Evolutionary conservation across 805 yeast species (phyloP).

Genomic region (Diddensiella caesifluorescens): DNA sequence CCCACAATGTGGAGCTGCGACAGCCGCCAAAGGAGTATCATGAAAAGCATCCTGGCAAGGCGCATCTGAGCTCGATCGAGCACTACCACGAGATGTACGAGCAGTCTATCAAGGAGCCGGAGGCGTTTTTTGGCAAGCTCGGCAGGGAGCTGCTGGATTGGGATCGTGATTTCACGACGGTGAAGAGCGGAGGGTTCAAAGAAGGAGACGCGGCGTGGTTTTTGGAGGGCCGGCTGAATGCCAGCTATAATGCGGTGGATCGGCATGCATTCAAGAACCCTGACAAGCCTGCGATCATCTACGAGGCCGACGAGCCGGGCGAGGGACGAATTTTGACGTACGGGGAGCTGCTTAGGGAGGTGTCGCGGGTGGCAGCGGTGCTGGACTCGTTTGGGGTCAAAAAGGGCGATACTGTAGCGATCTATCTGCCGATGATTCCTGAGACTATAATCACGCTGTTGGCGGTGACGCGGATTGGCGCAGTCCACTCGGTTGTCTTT

Average conservation of each 20-base stretch:
- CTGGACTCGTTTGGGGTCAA: conserved; percentile 78
- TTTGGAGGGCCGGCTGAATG: conserved; percentile 86
- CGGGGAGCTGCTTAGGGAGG: conserved; percentile 79
- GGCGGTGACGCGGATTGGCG: conserved; percentile 91
- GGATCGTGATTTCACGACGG: conserved; percentile 71
- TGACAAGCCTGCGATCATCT: conserved; percentile 60
- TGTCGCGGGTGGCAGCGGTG: conserved; percentile 81
- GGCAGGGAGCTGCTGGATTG: conserved; percentile 71
- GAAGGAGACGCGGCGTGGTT: conserved; percentile 90
- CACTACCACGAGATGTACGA: conserved; percentile 66
- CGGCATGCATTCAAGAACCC: conserved; percentile 90
- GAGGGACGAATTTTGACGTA: conserved; percentile 72
- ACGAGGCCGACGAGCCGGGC: conserved; percentile 88
- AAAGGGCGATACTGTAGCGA: conserved; percentile 95
- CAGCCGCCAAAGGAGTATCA: conserved; percentile 26
- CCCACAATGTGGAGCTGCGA: conserved; percentile 18
- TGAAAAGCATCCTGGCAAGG: conserved; percentile 28
- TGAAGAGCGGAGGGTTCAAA: conserved; percentile 55
- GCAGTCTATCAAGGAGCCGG: conserved; percentile 75
- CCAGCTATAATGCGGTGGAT: conserved; percentile 89
- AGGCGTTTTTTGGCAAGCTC: conserved; percentile 67
- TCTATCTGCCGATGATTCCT: conserved; percentile 95
- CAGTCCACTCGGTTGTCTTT: conserved; percentile 91
- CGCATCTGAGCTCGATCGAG: conserved; percentile 55
- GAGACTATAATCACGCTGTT: conserved; percentile 92